Evolutionary conservation across 176 grass and related monocot species (phyloP), one percentile per base, ranked within the genome.

Genomic region (Phoenix roebelenii): DNA sequence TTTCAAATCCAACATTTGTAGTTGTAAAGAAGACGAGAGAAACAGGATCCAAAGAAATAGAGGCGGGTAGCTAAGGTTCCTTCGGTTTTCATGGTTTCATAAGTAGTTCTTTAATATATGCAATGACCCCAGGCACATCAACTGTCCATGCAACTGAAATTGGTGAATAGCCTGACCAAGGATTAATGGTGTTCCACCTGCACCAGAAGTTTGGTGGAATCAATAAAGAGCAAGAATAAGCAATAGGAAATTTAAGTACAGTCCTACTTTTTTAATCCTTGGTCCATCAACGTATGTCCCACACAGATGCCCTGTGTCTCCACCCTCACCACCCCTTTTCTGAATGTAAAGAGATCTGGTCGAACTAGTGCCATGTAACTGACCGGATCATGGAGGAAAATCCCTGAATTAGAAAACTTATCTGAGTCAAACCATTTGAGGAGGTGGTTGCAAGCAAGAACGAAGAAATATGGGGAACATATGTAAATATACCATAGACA

Each of bases 81-180:
- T 44, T 44, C 10, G 14, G 35, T 12, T 44, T 44, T 87, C 74
- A 90, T 57, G 64, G 52, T 53, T 70, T 60, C 51, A 65, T 64
- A 70, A 97, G 70, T 4, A 95, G 80, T 30, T 77, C 77, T 70
- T 87, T 96, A 52, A 80, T 51, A 52, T 79, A 88, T 25, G 72
- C 72, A 52, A 83, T 24, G 63, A 87, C 72, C 54, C 58, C 74
- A 10, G 77, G 77, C 52, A 80, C 75, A 52, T 96, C 91, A 3
- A 87, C 83, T 15, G 91, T 85, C 91, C 91, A 96, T 6, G 86
- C 91, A 3, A 90, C 86, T 15, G 80, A 87, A 29, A 86, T 82
- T 4, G 83, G 86, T 1, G 55, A 61, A 53, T 90, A 77, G 1
- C 75, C 75, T n/a, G 80, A 62, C 91, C 91, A 96, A 1, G 77